Conservation (phyloP, 352 stramenopile genomes). For the Globisporangium megalacanthum region DNA sequence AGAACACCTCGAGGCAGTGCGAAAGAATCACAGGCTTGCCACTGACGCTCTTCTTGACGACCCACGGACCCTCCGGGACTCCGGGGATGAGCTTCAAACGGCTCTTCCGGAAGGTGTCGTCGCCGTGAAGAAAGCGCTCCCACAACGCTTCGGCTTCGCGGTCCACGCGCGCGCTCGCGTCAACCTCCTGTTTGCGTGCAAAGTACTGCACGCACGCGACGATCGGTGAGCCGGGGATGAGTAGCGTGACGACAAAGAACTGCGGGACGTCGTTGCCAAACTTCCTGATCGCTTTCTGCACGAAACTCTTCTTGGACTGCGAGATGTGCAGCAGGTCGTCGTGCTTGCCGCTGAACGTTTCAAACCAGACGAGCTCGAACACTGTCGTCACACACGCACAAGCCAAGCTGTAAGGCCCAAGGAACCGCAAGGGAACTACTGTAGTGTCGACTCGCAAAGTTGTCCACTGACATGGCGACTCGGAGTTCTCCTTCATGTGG, state of each 20-base stretch:
- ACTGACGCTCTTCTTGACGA: constrained; percentile 78
- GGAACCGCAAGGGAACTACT: neutral
- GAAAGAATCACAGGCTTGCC: constrained; percentile 73
- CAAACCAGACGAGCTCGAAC: constrained; percentile 82
- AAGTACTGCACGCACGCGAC: constrained; percentile 78
- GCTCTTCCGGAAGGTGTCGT: constrained; percentile 64
- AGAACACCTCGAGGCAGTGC: constrained; percentile 55
- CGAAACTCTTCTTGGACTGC: constrained; percentile 65
- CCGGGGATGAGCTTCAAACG: constrained; percentile 78
- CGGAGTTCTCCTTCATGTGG: constrained; percentile 53
- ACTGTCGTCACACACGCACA: constrained; percentile 24
- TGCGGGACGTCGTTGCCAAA: constrained; percentile 62
- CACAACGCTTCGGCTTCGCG: constrained; percentile 42
- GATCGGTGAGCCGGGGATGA: constrained; percentile 60
- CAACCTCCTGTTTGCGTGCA: constrained; percentile 30
- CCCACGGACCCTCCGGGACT: constrained; percentile 72
- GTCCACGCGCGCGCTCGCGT: constrained; percentile 10
- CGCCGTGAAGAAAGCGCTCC: constrained; percentile 53
- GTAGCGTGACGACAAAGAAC: constrained; percentile 69
- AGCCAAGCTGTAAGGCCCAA: too few species aligned
- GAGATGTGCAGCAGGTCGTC: constrained; percentile 63
- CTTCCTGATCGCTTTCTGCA: constrained; percentile 50
- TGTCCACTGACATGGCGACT: constrained; percentile 46
- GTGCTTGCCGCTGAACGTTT: constrained; percentile 66
- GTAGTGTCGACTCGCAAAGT: neutral